Evolutionary conservation across 257 asterid species (phyloP).

Genomic region (Penstemon eatonii): DNA sequence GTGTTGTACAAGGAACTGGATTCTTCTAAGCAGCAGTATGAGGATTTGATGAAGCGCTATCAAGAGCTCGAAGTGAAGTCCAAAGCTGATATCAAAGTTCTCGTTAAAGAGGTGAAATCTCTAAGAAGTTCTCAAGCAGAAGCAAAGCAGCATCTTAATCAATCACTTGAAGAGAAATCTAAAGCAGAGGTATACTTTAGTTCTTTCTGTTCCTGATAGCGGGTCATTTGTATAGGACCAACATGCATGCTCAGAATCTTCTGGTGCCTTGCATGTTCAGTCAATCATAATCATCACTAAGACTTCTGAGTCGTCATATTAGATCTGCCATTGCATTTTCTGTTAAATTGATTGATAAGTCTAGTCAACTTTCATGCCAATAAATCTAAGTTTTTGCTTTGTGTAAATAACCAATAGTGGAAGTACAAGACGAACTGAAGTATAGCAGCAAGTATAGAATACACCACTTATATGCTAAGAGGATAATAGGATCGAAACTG

Average conservation of each 20-base stretch:
- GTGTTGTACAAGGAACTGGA: constrained; percentile 55
- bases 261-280: background rate
- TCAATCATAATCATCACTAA: background rate
- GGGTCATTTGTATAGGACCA: no score
- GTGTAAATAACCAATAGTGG: background rate
- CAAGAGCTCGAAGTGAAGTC: constrained; percentile 77
- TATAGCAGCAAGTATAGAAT: background rate
- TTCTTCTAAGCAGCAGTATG: constrained; percentile 53
- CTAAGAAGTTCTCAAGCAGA: constrained; percentile 76
- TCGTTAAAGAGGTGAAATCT: constrained; percentile 88
- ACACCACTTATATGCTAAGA: background rate
- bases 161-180: constrained; percentile 54
- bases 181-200: constrained; percentile 60
- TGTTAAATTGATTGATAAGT: constrained; percentile 7
- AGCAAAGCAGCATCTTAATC: constrained; percentile 62
- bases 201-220: constrained; percentile 13
- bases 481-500: background rate
- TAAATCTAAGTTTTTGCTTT: no score
- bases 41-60: constrained; percentile 61
- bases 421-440: background rate
- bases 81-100: constrained; percentile 84
- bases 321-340: constrained; percentile 7
- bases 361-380: background rate
- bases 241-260: background rate
- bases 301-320: background rate